phyloP scores from a whole-genome alignment of 2,329 filamentous ascomycete species.

The Aspergillus niger region DNA sequence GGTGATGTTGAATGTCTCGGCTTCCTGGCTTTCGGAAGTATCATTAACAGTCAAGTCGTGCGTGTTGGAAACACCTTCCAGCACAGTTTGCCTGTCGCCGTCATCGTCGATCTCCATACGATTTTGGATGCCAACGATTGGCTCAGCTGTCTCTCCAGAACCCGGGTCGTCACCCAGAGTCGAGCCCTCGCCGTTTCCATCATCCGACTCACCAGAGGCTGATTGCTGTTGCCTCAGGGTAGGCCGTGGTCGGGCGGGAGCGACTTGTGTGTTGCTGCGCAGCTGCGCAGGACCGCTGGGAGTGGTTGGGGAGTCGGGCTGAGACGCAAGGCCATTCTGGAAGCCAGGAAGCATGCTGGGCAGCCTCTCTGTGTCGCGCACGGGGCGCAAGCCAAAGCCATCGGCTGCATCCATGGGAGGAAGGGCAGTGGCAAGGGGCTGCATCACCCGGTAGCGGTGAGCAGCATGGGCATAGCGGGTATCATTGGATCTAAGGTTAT shows the following conservation, averaged over 20 bases:
- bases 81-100: constrained; percentile 76
- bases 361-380: constrained; percentile 78
- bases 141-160: constrained; percentile 57
- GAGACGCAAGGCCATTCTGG: constrained; percentile 73
- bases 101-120: constrained; percentile 86
- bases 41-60: constrained; percentile 76
- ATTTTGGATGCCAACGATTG: constrained; percentile 76
- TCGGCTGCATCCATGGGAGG: constrained; percentile 70
- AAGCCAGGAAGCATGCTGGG: constrained; percentile 76
- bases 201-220: constrained; percentile 81
- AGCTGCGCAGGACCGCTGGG: constrained; percentile 68
- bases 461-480: constrained; percentile 45
- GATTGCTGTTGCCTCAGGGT: constrained; percentile 90
- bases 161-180: constrained; percentile 68
- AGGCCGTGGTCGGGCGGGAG: constrained; percentile 69
- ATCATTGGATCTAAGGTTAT: constrained; percentile 51
- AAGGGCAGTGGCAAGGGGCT: constrained; percentile 68
- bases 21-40: constrained; percentile 80
- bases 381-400: constrained; percentile 72
- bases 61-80: constrained; percentile 68
- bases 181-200: constrained; percentile 80
- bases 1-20: constrained; percentile 91
- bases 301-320: constrained; percentile 88
- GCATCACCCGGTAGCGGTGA: constrained; percentile 59
- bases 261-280: constrained; percentile 56